Percentiles rank a stretch among this genome's conserved stretches.
phyloP scores from a whole-genome alignment of 768 basidiomycete genomes.

The Tephrocybe rancida region DNA sequence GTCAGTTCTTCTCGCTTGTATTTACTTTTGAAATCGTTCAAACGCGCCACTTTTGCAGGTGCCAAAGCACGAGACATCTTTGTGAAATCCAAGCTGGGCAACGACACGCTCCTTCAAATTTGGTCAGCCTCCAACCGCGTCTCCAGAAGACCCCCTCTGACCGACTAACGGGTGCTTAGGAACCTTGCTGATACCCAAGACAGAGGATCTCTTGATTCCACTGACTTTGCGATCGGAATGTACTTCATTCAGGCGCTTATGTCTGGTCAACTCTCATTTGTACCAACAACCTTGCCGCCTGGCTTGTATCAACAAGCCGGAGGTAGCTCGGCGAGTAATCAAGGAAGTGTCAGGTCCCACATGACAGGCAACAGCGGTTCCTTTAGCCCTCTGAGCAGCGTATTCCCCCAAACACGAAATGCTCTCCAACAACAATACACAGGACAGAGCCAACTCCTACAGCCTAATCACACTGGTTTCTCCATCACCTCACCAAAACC shows the following conservation, averaged over 20 bases:
- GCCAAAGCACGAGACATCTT: conserved; percentile 91
- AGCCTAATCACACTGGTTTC: conserved; percentile 51
- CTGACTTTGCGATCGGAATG: conserved; percentile 96
- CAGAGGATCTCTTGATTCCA: conserved; percentile 83
- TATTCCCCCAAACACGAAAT: conserved; percentile 39
- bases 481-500: conserved; percentile 28
- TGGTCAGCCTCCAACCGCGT: conserved; percentile 57
- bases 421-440: conserved; percentile 65
- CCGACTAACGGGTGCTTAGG: conserved; percentile 46
- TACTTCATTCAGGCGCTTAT: conserved; percentile 94
- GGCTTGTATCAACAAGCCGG: conserved; percentile 85
- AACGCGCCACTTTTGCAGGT: conserved; percentile 40
- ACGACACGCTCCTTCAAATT: conserved; percentile 89
- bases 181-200: conserved; percentile 93
- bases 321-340: conserved; percentile 32
- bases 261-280: conserved; percentile 70
- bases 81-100: conserved; percentile 84
- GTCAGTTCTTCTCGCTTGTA: conserved; percentile 40
- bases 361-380: conserved; percentile 63
- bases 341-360: conserved; percentile 47
- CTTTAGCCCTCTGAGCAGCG: conserved; percentile 54
- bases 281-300: conserved; percentile 78
- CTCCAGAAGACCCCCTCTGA: conserved; percentile 9
- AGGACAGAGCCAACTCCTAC: conserved; percentile 53
- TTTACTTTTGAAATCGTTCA: background rate